Evolutionary conservation across 257 asterid genomes (phyloP).

Genomic region (Solanum dulcamara): DNA sequence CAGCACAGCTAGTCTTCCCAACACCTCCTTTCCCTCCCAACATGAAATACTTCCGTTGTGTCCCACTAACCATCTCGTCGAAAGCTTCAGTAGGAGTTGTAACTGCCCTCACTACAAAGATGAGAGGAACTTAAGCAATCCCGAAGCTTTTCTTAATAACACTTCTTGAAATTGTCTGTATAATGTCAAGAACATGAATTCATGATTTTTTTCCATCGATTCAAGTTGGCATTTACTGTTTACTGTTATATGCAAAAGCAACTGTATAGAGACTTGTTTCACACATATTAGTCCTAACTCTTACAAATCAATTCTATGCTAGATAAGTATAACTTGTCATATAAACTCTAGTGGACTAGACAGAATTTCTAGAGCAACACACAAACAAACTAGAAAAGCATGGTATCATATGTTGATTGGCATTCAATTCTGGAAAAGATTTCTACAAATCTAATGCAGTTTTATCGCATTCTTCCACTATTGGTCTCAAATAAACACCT

Average conservation of each 20-base stretch:
- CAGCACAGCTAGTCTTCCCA: slow-evolving; percentile 83
- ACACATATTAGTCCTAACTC: not conserved
- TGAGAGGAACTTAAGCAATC: not conserved
- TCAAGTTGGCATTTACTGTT: not conserved
- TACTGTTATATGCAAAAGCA: not conserved
- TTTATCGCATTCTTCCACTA: not conserved
- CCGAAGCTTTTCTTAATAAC: not conserved
- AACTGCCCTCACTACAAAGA: slow-evolving; percentile 41
- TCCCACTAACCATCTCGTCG: slow-evolving; percentile 41
- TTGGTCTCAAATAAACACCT: not conserved
- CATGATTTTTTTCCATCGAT: not conserved
- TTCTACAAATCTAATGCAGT: not conserved
- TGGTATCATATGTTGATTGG: not conserved
- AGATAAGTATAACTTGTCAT: not conserved
- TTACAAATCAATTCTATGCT: not conserved
- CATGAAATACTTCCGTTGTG: slow-evolving; percentile 56
- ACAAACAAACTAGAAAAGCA: not conserved
- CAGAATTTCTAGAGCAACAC: not conserved
- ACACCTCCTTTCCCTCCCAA: slow-evolving; percentile 86
- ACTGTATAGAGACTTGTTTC: not conserved
- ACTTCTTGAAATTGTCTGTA: not conserved
- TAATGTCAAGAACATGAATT: not conserved
- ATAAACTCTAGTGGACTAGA: not conserved
- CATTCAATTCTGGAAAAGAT: not conserved
- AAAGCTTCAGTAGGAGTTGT: slow-evolving; percentile 21